Percentiles rank a stretch among this genome's conserved stretches.
Conservation (phyloP, 306 rosid species). For the Prunus mume region DNA sequence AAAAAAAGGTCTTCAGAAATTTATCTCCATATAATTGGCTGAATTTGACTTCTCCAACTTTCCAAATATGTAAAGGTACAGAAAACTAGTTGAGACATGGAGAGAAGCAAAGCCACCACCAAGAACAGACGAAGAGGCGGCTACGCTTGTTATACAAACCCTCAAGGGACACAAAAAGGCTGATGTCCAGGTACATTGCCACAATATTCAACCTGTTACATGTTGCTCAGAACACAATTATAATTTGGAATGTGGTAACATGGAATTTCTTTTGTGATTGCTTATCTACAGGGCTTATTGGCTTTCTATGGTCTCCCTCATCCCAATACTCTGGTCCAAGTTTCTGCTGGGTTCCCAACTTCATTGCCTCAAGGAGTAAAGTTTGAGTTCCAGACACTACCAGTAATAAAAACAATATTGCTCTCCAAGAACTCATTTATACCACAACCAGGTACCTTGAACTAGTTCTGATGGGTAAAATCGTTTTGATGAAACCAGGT, state of each 20-base stretch:
- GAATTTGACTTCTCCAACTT: too few species aligned
- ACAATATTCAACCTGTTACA: background rate
- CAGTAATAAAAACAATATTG: conserved; percentile 45
- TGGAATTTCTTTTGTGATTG: background rate
- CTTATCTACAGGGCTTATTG: conserved; percentile 25
- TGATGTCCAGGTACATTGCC: conserved; percentile 75
- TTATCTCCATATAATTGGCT: background rate
- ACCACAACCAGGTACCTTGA: background rate
- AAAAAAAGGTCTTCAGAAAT: background rate
- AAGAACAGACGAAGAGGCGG: conserved; percentile 69
- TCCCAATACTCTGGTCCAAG: conserved; percentile 19
- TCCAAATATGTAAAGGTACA: conserved; percentile 53
- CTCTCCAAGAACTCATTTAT: background rate
- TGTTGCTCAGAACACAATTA: background rate
- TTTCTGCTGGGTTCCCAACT: conserved; percentile 16
- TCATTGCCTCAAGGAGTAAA: conserved; percentile 22
- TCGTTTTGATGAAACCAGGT: conserved; percentile 46
- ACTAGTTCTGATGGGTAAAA: conserved; percentile 12
- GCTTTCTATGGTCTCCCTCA: conserved; percentile 33
- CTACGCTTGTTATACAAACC: conserved; percentile 66
- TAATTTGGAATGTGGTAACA: background rate
- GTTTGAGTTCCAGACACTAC: conserved; percentile 12
- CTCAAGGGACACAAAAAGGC: conserved; percentile 65
- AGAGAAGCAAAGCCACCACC: conserved; percentile 73
- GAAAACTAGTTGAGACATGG: conserved; percentile 84